phyloP scores from a whole-genome alignment of 805 yeast species.

The Pichia kluyveri region DNA sequence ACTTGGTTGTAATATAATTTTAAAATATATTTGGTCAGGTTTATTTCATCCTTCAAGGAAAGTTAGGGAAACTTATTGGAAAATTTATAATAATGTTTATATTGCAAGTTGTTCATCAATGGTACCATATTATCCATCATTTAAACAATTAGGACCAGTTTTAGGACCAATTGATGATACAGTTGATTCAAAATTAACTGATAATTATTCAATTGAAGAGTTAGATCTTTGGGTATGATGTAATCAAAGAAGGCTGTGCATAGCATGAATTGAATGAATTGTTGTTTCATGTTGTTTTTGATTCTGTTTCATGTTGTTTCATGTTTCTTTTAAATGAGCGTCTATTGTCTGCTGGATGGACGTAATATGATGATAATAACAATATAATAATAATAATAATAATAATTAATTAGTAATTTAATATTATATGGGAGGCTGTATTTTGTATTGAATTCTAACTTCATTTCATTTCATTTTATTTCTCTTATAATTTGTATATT shows the following conservation, averaged over 20 bases:
- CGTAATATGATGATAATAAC: no score
- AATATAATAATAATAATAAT: no score
- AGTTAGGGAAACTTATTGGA: slow-evolving; percentile 84
- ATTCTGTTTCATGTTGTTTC: neutral
- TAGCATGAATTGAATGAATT: no score
- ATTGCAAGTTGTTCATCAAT: slow-evolving; percentile 64
- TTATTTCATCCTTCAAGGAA: slow-evolving; percentile 87
- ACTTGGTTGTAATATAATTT: slow-evolving; percentile 65
- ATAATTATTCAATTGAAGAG: slow-evolving; percentile 23
- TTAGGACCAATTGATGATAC: neutral
- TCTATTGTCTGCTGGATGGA: neutral
- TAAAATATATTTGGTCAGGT: slow-evolving; percentile 81
- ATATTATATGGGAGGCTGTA: no score
- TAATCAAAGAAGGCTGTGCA: neutral
- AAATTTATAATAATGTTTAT: slow-evolving; percentile 66
- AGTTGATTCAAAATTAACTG: slow-evolving; percentile 6
- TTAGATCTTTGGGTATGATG: slow-evolving; percentile 22
- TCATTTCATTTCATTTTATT: no score
- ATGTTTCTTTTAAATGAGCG: neutral
- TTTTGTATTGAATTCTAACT: no score
- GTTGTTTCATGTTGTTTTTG: no score
- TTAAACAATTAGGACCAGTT: slow-evolving; percentile 26
- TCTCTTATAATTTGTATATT: no score
- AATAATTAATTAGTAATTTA: no score
- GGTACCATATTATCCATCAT: slow-evolving; percentile 72